These are phyloP conservation scores for Paecilomyces sp. DNA, from an alignment of 2,329 filamentous ascomycete species.

Conservation along the genomic window DNA sequence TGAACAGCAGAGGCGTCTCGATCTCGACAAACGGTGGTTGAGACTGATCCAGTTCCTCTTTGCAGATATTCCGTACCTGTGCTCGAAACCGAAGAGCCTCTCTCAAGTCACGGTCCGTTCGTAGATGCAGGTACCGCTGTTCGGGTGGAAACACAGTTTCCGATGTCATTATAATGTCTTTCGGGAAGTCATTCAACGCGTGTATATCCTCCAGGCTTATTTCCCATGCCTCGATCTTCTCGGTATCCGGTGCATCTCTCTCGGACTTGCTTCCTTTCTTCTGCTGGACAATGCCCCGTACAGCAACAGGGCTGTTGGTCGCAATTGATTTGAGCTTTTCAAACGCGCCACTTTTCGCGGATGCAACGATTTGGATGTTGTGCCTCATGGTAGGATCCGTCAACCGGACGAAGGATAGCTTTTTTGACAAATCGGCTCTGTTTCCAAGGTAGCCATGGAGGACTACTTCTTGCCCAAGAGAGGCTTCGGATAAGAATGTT, in stretches of 20 bases:
- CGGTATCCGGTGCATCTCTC: conserved; percentile 19
- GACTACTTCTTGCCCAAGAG: conserved; percentile 38
- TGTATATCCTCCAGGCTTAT: conserved; percentile 56
- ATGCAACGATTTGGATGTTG: conserved; percentile 46
- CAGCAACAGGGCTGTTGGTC: conserved; percentile 48
- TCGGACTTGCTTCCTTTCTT: conserved; percentile 29
- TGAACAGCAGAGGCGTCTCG: conserved; percentile 92
- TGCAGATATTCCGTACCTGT: conserved; percentile 48
- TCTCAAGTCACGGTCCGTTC: conserved; percentile 62
- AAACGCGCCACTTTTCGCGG: conserved; percentile 28
- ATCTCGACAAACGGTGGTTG: conserved; percentile 62
- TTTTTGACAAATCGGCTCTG: conserved; percentile 59
- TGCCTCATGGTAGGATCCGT: conserved; percentile 36
- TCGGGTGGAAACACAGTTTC: conserved; percentile 68
- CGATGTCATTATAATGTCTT: conserved; percentile 67
- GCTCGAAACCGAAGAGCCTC: conserved; percentile 66
- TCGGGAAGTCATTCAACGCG: conserved; percentile 65
- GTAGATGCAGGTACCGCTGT: conserved; percentile 75
- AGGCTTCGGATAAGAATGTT: conserved; percentile 22
- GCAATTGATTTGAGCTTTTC: conserved; percentile 38
- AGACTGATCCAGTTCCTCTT: conserved; percentile 47
- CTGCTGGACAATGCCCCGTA: conserved; percentile 43
- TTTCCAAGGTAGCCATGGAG: conserved; percentile 68
- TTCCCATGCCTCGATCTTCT: conserved; percentile 44
- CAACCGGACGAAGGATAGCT: conserved; percentile 63